These are phyloP conservation scores for Dinochytrium kinnereticum DNA, from an alignment of 371 early-diverging fungal species.

Conservation along the genomic window DNA sequence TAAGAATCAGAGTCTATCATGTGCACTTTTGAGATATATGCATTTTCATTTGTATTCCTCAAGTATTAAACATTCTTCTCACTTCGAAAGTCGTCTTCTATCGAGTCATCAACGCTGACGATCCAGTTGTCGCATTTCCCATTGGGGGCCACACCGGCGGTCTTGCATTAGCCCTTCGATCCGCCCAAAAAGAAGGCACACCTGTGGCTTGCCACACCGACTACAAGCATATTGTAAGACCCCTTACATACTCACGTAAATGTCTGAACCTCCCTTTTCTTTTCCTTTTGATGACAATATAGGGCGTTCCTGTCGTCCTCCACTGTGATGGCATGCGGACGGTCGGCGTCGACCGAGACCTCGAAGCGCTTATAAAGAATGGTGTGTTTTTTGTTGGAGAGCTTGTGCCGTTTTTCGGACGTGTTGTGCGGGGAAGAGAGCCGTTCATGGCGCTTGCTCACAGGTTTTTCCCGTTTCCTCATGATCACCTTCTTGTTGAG, in stretches of 20 bases:
- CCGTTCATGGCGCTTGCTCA: conserved; percentile 19
- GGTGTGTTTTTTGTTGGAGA: conserved; percentile 25
- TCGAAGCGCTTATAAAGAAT: conserved; percentile 31
- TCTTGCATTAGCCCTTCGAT: neutral
- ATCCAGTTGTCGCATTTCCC: conserved; percentile 32
- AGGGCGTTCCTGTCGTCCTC: conserved; percentile 34
- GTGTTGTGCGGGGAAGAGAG: conserved; percentile 8
- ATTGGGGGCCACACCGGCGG: conserved; percentile 22
- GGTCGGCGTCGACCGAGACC: conserved; percentile 26
- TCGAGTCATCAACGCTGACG: conserved; percentile 37
- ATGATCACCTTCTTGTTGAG: conserved; percentile 34
- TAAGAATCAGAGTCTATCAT: neutral
- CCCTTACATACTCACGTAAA: neutral
- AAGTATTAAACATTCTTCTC: neutral
- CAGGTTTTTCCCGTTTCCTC: conserved; percentile 29
- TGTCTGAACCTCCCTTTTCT: neutral
- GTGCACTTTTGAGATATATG: too few species aligned
- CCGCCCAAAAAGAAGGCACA: neutral
- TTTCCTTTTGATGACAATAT: neutral
- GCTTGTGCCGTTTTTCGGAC: conserved; percentile 15
- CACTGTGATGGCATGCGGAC: conserved; percentile 25
- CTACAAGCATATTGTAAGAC: conserved; percentile 31
- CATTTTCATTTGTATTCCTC: neutral
- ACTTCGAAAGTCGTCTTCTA: conserved; percentile 25
- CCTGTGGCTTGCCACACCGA: conserved; percentile 19